Base-by-base conservation (phyloP, 2,329 filamentous ascomycete genomes). In the Davidsoniella australis region DNA sequence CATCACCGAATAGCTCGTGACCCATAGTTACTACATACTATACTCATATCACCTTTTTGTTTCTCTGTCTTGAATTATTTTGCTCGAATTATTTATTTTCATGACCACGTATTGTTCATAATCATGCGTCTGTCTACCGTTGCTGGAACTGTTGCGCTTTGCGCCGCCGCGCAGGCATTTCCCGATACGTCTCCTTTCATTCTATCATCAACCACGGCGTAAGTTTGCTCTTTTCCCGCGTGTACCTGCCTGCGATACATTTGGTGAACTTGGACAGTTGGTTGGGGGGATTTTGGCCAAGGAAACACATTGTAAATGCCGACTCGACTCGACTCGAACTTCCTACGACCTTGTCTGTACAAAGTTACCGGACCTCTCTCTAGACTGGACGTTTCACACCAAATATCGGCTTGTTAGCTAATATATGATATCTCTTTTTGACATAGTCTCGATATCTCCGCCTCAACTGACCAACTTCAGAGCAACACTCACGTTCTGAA, bases 151-250 rank as follows among this genome's bases (percentile, higher is more conserved):
- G 64, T 76, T 59, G 71, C 71, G 56, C 64, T 76, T 58, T 70
- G 75, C 56, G 71, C 74, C 53, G 70, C 71, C 20, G 78, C 72
- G 41, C 68, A 77, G 54, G 88, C 85, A 23, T 91, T 94, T 63
- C 78, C 76, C 55, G 82, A 94, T 64, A 86, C 88, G 2, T 88
- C 85, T 49, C 89, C 91, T 16, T 91, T 94, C 64, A 75, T 94
- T 61, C 68, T 95, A 56, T 81, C 93, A 63, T 95, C 89, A 29
- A 89, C 82, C 42, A 75, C 82, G 54, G 70, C 80, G 88, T 94
- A 80, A 59, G 80, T 60, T 48, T 54, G 50, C 50, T 52, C 49
- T 41, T 45, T 20, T 37, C 29, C 12, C 29, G 29, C 29, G 12
- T 33, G 12, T 33, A 12, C 12, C 12, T 33, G 29, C 29, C 12